phyloP scores from a whole-genome alignment of 768 basidiomycete species.

The Psilocybe cubensis region DNA sequence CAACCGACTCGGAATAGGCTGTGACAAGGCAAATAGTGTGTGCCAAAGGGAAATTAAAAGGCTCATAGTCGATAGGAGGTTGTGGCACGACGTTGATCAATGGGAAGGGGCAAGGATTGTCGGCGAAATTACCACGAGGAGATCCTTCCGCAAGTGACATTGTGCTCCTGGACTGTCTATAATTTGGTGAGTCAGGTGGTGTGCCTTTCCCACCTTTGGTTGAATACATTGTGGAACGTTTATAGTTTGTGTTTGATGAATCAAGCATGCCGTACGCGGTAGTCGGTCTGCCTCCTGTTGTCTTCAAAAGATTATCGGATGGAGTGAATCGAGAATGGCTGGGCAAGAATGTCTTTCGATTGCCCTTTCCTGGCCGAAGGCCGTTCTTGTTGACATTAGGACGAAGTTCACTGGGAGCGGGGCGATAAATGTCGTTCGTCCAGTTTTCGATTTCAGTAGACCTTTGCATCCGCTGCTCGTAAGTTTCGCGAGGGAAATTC shows the following conservation, averaged over 20 bases:
- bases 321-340: slow-evolving; percentile 78
- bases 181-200: slow-evolving; percentile 73
- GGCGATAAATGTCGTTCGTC: slow-evolving; percentile 93
- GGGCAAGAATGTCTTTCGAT: slow-evolving; percentile 66
- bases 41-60: slow-evolving; percentile 93
- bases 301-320: slow-evolving; percentile 60
- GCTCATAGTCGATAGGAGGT: slow-evolving; percentile 88
- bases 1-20: slow-evolving; percentile 96
- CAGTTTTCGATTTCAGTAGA: slow-evolving; percentile 93
- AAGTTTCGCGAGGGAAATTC: slow-evolving; percentile 91
- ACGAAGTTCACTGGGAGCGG: slow-evolving; percentile 88
- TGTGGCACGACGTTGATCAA: slow-evolving; percentile 90
- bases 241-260: slow-evolving; percentile 56
- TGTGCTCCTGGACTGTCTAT: slow-evolving; percentile 80
- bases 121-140: slow-evolving; percentile 51
- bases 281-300: slow-evolving; percentile 52
- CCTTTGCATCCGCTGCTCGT: slow-evolving; percentile 89
- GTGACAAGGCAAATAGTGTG: slow-evolving; percentile 97
- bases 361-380: slow-evolving; percentile 50
- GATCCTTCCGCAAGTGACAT: slow-evolving; percentile 68
- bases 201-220: slow-evolving; percentile 55
- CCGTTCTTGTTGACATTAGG: slow-evolving; percentile 85
- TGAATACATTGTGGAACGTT: slow-evolving; percentile 60
- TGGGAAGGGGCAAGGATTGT: slow-evolving; percentile 91
- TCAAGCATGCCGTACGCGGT: slow-evolving; percentile 74